Percentiles rank a stretch among this genome's conserved stretches.
Conservation (phyloP, 2,329 filamentous ascomycete species). For the Didymella sp. region DNA sequence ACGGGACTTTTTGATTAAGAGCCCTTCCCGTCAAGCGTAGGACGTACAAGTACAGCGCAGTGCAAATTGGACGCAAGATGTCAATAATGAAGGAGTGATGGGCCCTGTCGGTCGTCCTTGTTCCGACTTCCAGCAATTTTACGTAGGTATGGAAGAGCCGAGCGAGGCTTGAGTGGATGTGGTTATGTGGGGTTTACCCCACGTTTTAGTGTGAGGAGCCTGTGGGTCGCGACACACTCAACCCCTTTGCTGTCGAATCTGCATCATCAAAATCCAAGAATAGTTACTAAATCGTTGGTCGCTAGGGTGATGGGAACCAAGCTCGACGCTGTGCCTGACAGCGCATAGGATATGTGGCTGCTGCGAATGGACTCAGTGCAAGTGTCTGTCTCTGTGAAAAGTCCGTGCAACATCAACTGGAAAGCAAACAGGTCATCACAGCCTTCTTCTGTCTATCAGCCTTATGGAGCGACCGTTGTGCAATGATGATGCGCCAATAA, state of each 20-base stretch:
- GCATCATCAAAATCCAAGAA: not conserved
- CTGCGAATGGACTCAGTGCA: not conserved
- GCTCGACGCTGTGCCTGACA: not conserved
- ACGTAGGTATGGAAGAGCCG: not conserved
- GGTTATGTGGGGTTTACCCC: constrained; percentile 4
- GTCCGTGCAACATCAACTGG: not conserved
- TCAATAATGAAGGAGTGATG: not conserved
- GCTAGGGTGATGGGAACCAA: not conserved
- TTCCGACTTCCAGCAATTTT: not conserved
- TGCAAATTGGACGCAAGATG: not conserved
- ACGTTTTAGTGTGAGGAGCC: constrained; percentile 6
- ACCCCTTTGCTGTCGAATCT: not conserved
- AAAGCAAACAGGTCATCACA: not conserved
- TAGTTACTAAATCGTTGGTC: not conserved
- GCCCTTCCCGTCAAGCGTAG: not conserved
- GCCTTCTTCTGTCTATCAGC: not conserved
- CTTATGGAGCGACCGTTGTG: not conserved
- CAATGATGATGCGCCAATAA: not conserved
- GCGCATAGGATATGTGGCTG: not conserved
- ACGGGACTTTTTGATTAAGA: not conserved
- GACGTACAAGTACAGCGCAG: not conserved
- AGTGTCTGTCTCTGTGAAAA: not conserved
- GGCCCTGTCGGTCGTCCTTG: not conserved
- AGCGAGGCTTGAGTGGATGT: not conserved
- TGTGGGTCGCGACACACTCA: not conserved